These are phyloP conservation scores for Jackrogersella minutella DNA, from an alignment of 495 filamentous ascomycete genomes.

Conservation along the genomic window DNA sequence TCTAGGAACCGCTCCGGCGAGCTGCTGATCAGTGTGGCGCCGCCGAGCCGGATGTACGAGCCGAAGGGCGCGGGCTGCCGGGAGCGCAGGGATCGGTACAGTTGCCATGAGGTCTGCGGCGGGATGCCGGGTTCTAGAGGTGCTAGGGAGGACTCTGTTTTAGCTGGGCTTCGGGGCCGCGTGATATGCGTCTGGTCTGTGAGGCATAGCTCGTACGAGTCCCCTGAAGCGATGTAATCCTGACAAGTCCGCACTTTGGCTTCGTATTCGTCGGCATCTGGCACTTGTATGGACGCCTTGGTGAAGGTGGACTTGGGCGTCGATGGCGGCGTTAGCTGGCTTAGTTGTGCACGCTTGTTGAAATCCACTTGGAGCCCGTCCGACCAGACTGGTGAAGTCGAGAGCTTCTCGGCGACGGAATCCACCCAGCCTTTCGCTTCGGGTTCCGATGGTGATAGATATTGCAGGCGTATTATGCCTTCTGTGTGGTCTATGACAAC, in stretches of 20 bases:
- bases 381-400: conserved; percentile 37
- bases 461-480: conserved; percentile 70
- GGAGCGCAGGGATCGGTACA: conserved; percentile 74
- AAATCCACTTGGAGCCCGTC: conserved; percentile 38
- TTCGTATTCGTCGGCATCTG: conserved; percentile 66
- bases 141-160: conserved; percentile 21
- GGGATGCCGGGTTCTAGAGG: conserved; percentile 22
- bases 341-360: conserved; percentile 27
- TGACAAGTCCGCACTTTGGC: conserved; percentile 74
- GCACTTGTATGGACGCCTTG: conserved; percentile 47
- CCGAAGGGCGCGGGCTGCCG: conserved; percentile 88
- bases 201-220: conserved; percentile 94
- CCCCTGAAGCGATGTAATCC: conserved; percentile 73
- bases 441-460: conserved; percentile 50
- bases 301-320: conserved; percentile 29
- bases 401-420: conserved; percentile 44
- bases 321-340: conserved; percentile 39
- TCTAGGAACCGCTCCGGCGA: conserved; percentile 93
- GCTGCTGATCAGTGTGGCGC: conserved; percentile 75
- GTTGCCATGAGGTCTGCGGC: conserved; percentile 63
- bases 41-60: conserved; percentile 77
- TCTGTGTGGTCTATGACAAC: conserved; percentile 79
- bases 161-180: conserved; percentile 41
- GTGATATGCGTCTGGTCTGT: conserved; percentile 75
- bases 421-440: conserved; percentile 50